Conservation (phyloP, 805 yeast species). For the Saturnispora serradocipensis region DNA sequence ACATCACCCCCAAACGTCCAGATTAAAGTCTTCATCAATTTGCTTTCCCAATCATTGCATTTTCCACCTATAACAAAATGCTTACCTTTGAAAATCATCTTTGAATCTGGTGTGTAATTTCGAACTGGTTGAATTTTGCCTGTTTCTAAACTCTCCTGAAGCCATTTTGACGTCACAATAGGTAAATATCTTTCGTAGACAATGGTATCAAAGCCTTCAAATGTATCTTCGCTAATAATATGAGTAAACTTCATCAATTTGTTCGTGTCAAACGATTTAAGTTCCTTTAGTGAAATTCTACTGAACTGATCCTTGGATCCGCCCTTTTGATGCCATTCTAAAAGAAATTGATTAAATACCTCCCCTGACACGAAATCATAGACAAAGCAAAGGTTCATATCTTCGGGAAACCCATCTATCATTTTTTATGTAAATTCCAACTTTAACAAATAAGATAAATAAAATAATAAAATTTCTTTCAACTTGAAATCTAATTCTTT, state of each 20-base stretch:
- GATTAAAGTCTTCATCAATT: slow-evolving; percentile 48
- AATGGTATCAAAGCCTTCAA: slow-evolving; percentile 35
- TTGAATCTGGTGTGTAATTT: slow-evolving; percentile 65
- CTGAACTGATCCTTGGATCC: not conserved
- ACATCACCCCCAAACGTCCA: slow-evolving; percentile 71
- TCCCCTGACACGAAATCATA: not conserved
- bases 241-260: slow-evolving; percentile 29
- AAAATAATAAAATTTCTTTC: not conserved
- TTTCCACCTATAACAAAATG: slow-evolving; percentile 43
- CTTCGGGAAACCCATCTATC: slow-evolving; percentile 4
- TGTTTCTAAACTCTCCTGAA: slow-evolving; percentile 36
- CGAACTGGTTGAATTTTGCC: slow-evolving; percentile 41
- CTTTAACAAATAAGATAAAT: not conserved
- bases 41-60: not conserved
- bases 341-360: not conserved
- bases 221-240: slow-evolving; percentile 39
- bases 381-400: not conserved
- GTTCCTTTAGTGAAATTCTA: slow-evolving; percentile 7
- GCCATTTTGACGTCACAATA: slow-evolving; percentile 55
- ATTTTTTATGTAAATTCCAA: not conserved
- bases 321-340: not conserved
- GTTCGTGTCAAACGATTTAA: slow-evolving; percentile 11
- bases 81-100: slow-evolving; percentile 51
- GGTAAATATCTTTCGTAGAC: slow-evolving; percentile 52
- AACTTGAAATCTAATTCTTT: not conserved